These are phyloP conservation scores for Nothophoma quercina DNA, from an alignment of 2,329 filamentous ascomycete species.

Conservation along the genomic window DNA sequence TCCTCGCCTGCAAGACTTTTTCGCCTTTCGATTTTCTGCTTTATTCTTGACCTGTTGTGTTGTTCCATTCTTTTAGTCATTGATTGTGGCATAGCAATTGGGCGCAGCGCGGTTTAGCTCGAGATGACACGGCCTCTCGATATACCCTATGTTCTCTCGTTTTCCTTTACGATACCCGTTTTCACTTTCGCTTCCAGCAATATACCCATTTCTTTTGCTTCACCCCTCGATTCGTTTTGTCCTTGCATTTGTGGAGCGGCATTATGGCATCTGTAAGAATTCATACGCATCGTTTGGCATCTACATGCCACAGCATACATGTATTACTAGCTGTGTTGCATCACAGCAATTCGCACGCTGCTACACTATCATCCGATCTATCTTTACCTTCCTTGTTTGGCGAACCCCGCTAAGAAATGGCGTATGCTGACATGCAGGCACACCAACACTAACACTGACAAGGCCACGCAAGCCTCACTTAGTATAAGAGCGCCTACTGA, in stretches of 20 bases:
- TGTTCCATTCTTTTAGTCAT: not conserved
- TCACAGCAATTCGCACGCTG: too few species aligned
- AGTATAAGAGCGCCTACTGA: not conserved
- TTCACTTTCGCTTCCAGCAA: not conserved
- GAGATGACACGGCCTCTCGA: not conserved
- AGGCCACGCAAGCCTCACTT: not conserved
- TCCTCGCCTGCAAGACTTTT: too few species aligned
- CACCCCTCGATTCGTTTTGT: not conserved
- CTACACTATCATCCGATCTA: not conserved
- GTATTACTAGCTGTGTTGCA: not conserved
- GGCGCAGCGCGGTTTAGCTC: not conserved
- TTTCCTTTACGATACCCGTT: constrained; percentile 2
- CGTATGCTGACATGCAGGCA: constrained; percentile 9
- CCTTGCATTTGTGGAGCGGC: not conserved
- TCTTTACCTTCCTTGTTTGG: not conserved
- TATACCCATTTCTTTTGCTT: constrained; percentile 6
- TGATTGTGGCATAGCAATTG: not conserved
- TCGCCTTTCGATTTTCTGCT: not conserved
- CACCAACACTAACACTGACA: not conserved
- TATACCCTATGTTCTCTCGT: not conserved
- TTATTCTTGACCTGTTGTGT: not conserved
- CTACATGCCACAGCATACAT: not conserved
- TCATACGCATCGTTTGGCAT: not conserved
- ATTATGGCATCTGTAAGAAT: not conserved
- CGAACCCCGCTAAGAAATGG: not conserved